phyloP scores from a whole-genome alignment of 140 eudicot species.

The Erigeron philadelphicus region DNA sequence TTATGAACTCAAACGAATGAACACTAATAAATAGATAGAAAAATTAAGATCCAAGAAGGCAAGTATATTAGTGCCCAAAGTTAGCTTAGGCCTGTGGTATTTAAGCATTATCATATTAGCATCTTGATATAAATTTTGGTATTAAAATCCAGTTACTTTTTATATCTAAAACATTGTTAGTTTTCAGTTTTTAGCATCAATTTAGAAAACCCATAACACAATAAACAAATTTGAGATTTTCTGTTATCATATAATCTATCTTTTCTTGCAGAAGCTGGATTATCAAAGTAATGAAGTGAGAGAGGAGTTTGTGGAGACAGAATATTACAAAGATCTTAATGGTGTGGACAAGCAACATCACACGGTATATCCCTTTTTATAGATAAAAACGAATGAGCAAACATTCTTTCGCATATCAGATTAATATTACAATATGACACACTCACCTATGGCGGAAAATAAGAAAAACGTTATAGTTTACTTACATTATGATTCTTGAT shows the following conservation, averaged over 20 bases:
- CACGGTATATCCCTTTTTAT: slow-evolving; percentile 44
- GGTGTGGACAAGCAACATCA: slow-evolving; percentile 84
- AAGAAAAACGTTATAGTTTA: neutral
- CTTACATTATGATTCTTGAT: slow-evolving; percentile 15
- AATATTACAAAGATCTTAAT: slow-evolving; percentile 77
- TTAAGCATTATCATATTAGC: too few species aligned
- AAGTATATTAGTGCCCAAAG: too few species aligned
- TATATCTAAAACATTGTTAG: too few species aligned
- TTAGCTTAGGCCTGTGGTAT: too few species aligned
- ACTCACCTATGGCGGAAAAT: neutral
- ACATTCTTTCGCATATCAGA: neutral
- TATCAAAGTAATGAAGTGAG: slow-evolving; percentile 38
- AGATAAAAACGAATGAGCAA: neutral
- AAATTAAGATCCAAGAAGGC: too few species aligned
- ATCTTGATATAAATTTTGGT: too few species aligned
- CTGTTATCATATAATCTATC: neutral
- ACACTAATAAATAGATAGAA: too few species aligned
- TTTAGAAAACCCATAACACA: too few species aligned
- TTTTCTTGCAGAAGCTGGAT: slow-evolving; percentile 62
- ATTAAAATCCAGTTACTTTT: too few species aligned
- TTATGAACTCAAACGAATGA: too few species aligned
- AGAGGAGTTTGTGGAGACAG: slow-evolving; percentile 90
- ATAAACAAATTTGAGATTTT: neutral
- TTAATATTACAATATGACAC: neutral
- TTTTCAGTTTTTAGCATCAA: too few species aligned